Base-by-base conservation (phyloP, 257 asterid species). In the Solanum clarkiae region DNA sequence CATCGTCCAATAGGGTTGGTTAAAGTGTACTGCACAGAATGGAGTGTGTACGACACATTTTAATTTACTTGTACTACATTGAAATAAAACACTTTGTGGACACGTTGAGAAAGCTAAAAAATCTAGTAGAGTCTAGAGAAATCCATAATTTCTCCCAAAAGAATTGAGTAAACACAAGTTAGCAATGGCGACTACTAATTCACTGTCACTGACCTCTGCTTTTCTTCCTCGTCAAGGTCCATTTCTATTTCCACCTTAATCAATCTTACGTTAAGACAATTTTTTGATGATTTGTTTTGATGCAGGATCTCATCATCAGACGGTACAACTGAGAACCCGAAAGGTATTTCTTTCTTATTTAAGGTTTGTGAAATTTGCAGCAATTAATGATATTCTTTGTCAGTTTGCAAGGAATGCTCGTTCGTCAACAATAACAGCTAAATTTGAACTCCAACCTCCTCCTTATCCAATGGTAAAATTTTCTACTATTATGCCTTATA, bases 371-470 rank as follows among this genome's bases (percentile, higher is more conserved):
- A 26, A 22, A 62, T 60, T 60, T 11, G 16, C 36, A 62, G 71
- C 44, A 53, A 13, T 36, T 36, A 53, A 49, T 49, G 54, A 49
- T 32, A 32, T 53, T 14, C 20, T 45, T 42, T 83, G 14, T 79
- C 86, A 82, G 40, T 72, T 56, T 86, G 86, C 69, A 26, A 92
- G 90, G 86, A 91, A 69, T 36, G 91, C 75, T 86, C 85, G 55
- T 87, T 89, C 20, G 84, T 91, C 81, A 81, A 87, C 77, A 84
- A 87, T 94, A 70, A 92, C 90, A 9, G 97, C 98, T 45, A 93
- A 86, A 86, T 72, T 96, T 86, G 96, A 95, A 56, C 93, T 91
- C 69, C 92, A 88, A 86, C 91, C 97, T 79, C 99, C 99, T 26
- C 98, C 99, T 4, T 96, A 94, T 86, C 65, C 94, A 17, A 88